Base-by-base conservation (phyloP, 192 early-diverging fungal genomes). In the Coemansia sp. region DNA sequence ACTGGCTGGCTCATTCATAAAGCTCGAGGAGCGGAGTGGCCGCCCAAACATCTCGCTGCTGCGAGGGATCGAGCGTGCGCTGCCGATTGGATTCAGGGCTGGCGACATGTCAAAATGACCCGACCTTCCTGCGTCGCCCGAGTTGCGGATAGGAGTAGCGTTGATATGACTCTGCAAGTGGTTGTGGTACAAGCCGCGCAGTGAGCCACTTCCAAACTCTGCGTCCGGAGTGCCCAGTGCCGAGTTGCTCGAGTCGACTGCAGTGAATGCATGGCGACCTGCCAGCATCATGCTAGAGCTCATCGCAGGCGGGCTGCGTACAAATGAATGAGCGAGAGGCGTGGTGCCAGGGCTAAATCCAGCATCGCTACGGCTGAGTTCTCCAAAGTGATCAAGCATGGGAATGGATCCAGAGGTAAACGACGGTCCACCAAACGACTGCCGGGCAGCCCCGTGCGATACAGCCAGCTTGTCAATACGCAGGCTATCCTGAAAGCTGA, bases 381-480 rank as follows among this genome's bases (percentile, higher is more conserved):
- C 58, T n/a, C 58, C 58, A 63, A 73, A 84, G 52, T 84, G 78
- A 57, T 84, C 82, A 44, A 84, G 71, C 55, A 84, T 67, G 34
- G 82, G 82, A 24, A 84, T 84, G 3, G 78, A 80, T 62, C 78
- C 74, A 1, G 82, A 71, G 64, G 76, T 18, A 46, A 80, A 84
- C 63, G 77, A 78, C 49, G 82, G 78, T 22, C 76, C 73, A 9
- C 70, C 69, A 70, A 83, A 78, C 47, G 66, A 64, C 63, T 78
- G 76, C 24, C 78, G 75, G 24, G 72, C 73, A 22, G 70, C 70
- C 44, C 76, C 65, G 39, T 83, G 76, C 34, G 81, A 78, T 44
- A 83, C 15, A 0, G 81, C 70, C 58, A 83, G 61, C 41, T 74
- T 83, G 72, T 83, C 81, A 27, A 83, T 83, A 15, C 66, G 70